Percentiles rank a stretch among this genome's conserved stretches.
phyloP scores from a whole-genome alignment of 805 yeast species.

The Komagataella populi region DNA sequence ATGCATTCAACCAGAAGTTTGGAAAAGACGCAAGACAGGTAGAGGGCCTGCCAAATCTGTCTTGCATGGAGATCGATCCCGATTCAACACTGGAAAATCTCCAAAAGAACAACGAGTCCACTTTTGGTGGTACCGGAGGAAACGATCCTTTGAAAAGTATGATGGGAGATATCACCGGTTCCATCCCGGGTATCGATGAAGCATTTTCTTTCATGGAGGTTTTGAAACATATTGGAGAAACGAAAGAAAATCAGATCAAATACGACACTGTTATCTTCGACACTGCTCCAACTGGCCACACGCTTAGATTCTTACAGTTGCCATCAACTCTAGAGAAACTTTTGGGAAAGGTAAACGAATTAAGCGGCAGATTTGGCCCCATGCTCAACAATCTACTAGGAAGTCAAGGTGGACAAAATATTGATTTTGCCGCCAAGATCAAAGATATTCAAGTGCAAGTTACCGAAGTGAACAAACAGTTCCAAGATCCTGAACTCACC shows the following conservation, averaged over 20 bases:
- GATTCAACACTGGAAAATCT: constrained; percentile 86
- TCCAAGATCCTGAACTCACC: constrained; percentile 90
- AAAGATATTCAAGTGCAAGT: constrained; percentile 73
- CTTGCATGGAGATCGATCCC: constrained; percentile 98
- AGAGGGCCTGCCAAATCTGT: constrained; percentile 74
- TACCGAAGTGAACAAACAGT: constrained; percentile 82
- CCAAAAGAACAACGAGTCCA: constrained; percentile 39
- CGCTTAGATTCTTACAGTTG: constrained; percentile 84
- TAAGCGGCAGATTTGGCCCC: constrained; percentile 83
- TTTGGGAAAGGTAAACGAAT: constrained; percentile 74
- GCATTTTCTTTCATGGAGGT: constrained; percentile 97
- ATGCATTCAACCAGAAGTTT: constrained; percentile 96
- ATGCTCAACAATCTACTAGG: constrained; percentile 73
- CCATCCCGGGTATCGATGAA: constrained; percentile 98
- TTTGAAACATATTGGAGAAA: constrained; percentile 85
- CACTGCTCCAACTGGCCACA: constrained; percentile 99
- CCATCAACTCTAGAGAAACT: constrained; percentile 88
- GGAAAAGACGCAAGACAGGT: constrained; percentile 94
- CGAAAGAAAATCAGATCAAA: constrained; percentile 22
- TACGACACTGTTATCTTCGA: constrained; percentile 91
- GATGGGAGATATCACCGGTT: constrained; percentile 84
- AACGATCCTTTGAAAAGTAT: constrained; percentile 55
- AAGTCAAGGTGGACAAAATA: constrained; percentile 50
- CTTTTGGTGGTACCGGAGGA: constrained; percentile 34
- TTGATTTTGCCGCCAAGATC: constrained; percentile 39